Conservation (phyloP, 2,329 filamentous ascomycete genomes). For the Aspergillus sp. region DNA sequence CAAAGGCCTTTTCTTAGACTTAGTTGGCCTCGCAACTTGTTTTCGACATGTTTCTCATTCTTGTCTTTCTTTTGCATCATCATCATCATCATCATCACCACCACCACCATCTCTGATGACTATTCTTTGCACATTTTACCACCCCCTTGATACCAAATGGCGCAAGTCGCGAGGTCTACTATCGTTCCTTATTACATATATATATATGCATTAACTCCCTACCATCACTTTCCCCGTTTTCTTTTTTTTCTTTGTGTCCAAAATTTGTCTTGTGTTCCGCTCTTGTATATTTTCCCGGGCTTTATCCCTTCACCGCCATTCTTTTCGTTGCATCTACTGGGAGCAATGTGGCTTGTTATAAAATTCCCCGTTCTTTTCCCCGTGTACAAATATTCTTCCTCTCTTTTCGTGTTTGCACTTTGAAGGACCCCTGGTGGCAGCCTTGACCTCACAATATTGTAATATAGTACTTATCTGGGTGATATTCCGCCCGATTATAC, state of each 20-base stretch:
- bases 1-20: slow-evolving; percentile 39
- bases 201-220: slow-evolving; percentile 19
- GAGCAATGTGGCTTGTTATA: neutral
- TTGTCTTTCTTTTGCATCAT: slow-evolving; percentile 19
- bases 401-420: slow-evolving; percentile 23
- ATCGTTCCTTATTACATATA: slow-evolving; percentile 20
- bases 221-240: slow-evolving; percentile 9
- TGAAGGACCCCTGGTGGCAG: slow-evolving; percentile 19
- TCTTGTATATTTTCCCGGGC: slow-evolving; percentile 6
- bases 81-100: too few relatives aligned
- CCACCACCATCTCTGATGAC: slow-evolving; percentile 10
- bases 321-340: neutral
- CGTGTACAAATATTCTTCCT: slow-evolving; percentile 21
- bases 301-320: slow-evolving; percentile 8
- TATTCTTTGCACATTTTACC: slow-evolving; percentile 21
- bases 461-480: slow-evolving; percentile 30
- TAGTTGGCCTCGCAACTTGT: slow-evolving; percentile 34
- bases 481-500: slow-evolving; percentile 22
- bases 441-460: slow-evolving; percentile 29
- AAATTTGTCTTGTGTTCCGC: slow-evolving; percentile 12
- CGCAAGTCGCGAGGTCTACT: slow-evolving; percentile 32
- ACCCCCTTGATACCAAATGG: slow-evolving; percentile 28
- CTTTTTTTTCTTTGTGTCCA: slow-evolving; percentile 23
- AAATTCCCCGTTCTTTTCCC: slow-evolving; percentile 7
- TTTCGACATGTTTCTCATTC: slow-evolving; percentile 25